These are phyloP conservation scores for Kuraishia floccosa DNA, from an alignment of 805 yeast species.

Conservation along the genomic window DNA sequence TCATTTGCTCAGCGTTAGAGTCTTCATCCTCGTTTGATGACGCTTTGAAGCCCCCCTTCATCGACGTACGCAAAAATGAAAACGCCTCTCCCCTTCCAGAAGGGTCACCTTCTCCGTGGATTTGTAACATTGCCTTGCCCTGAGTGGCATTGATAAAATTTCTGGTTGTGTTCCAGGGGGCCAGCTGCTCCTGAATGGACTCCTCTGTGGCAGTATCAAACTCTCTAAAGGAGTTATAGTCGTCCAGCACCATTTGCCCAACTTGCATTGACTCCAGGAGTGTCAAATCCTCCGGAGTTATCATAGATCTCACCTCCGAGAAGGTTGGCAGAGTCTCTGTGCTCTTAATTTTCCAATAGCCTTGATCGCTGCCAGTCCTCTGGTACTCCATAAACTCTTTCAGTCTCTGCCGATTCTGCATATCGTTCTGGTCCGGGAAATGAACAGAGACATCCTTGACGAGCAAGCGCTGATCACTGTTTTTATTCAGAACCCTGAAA, in stretches of 20 bases:
- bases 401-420: slow-evolving; percentile 90
- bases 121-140: slow-evolving; percentile 92
- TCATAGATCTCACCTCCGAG: slow-evolving; percentile 70
- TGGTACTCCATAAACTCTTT: slow-evolving; percentile 98
- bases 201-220: slow-evolving; percentile 23
- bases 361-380: slow-evolving; percentile 88
- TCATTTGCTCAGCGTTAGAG: slow-evolving; percentile 6
- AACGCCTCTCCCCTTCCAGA: slow-evolving; percentile 85
- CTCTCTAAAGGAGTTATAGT: slow-evolving; percentile 47
- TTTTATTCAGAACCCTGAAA: slow-evolving; percentile 71
- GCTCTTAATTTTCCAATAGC: slow-evolving; percentile 81
- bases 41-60: slow-evolving; percentile 78
- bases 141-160: slow-evolving; percentile 91
- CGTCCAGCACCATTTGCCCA: slow-evolving; percentile 84
- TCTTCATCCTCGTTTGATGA: slow-evolving; percentile 5
- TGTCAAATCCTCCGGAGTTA: slow-evolving; percentile 84
- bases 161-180: slow-evolving; percentile 91
- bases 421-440: slow-evolving; percentile 95
- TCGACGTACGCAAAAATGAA: slow-evolving; percentile 80
- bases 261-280: slow-evolving; percentile 85
- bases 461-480: slow-evolving; percentile 59
- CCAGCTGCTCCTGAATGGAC: slow-evolving; percentile 70
- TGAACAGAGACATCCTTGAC: slow-evolving; percentile 85
- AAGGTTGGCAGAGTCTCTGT: slow-evolving; percentile 61
- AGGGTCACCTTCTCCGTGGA: slow-evolving; percentile 93